Conservation (phyloP, 495 filamentous ascomycete genomes). For the Saxophila tyrrhenica region DNA sequence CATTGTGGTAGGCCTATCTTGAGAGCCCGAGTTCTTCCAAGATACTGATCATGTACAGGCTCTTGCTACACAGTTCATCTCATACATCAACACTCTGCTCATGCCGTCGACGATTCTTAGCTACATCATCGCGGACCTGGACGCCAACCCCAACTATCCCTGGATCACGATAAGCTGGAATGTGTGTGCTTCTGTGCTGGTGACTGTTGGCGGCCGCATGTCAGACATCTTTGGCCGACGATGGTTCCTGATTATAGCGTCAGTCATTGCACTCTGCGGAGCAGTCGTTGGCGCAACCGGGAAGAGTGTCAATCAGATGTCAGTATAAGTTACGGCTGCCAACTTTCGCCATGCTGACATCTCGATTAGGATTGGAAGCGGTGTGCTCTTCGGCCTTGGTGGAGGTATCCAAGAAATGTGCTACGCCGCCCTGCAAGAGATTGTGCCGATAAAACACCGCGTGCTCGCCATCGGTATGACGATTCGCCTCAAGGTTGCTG, state of each 20-base stretch:
- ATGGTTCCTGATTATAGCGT: constrained; percentile 5
- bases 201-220: constrained; percentile 9
- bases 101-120: constrained; percentile 17
- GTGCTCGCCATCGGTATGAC: constrained; percentile 7
- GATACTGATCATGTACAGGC: neutral
- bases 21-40: neutral
- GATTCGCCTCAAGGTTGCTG: too few species aligned
- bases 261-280: neutral
- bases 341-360: neutral
- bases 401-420: constrained; percentile 12
- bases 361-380: constrained; percentile 1
- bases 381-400: constrained; percentile 13
- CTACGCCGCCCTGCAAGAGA: constrained; percentile 7
- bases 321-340: neutral
- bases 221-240: constrained; percentile 9
- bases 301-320: constrained; percentile 14
- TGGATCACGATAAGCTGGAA: constrained; percentile 21
- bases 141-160: constrained; percentile 14
- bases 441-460: constrained; percentile 12
- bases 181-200: constrained; percentile 13
- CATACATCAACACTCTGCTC: neutral
- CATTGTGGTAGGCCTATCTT: neutral
- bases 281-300: constrained; percentile 15
- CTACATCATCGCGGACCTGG: constrained; percentile 20
- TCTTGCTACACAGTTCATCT: neutral